phyloP scores from a whole-genome alignment of 805 yeast genomes.

The Cyberlindnera nakhonratchasimensis region DNA sequence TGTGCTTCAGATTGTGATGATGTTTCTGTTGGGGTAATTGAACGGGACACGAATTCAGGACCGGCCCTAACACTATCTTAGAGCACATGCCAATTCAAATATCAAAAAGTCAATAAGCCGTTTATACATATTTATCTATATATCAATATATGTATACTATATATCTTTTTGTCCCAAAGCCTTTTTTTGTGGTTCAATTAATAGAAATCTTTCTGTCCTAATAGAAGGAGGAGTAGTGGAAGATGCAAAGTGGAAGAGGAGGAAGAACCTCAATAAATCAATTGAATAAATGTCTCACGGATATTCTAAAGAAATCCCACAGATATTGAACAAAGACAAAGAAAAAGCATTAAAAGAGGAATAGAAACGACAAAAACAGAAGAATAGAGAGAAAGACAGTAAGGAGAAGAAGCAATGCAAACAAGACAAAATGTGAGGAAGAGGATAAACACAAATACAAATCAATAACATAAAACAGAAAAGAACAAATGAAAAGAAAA shows the following conservation, averaged over 20 bases:
- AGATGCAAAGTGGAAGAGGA: no score
- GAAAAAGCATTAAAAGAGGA: background rate
- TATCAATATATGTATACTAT: no score
- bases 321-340: background rate
- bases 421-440: background rate
- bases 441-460: no score
- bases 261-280: no score
- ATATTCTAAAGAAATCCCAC: background rate
- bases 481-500: background rate
- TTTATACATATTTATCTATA: background rate
- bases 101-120: conserved; percentile 1
- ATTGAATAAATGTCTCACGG: no score
- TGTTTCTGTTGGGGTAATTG: conserved; percentile 4
- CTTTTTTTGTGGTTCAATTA: no score
- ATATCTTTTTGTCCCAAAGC: background rate
- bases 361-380: background rate
- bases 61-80: background rate
- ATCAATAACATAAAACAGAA: no score
- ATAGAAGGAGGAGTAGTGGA: no score
- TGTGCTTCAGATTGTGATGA: background rate
- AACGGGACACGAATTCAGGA: background rate
- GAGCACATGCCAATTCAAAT: background rate
- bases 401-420: background rate
- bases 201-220: no score
- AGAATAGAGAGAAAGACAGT: background rate